Evolutionary conservation across 1,139 yeast genomes (phyloP), one percentile per base, ranked within the genome.

Genomic region (Citeromyces hawaiiensis): DNA sequence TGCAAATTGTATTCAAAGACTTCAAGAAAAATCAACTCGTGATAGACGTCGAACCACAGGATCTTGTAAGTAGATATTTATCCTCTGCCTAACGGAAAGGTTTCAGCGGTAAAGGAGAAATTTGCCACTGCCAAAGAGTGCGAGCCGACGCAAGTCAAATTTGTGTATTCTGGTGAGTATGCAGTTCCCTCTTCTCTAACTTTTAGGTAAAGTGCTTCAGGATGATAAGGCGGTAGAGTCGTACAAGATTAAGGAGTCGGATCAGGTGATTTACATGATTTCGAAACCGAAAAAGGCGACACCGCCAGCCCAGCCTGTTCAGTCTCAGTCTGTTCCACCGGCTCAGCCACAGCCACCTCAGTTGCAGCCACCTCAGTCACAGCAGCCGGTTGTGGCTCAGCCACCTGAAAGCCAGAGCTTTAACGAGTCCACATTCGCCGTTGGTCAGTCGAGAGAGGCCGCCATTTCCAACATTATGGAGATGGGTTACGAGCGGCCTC

Each of bases 401-500:
- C 70, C 40, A 54, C 9, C 43, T 42, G 52, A 43, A 47, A 51
- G 42, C 57, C 59, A 40, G 57, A 60, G 32, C 49, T 65, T 47
- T 55, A 62, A 45, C 49, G 59, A 57, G 18, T 66, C 74, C 7
- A 66, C 74, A 9, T 72, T 74, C 53, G 75, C 86, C 23, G 70
- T 71, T 39, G 93, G 93, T 13, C 55, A 63, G 36, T 78, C 72
- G 43, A 67, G 87, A 48, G 83, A 80, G 48, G 67, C 77, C 13
- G 79, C 83, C 17, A 74, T 91, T 44, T 72, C 68, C 47, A 82
- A 82, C 54, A 86, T 91, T 56, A 75, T 87, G 79, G 97, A 86
- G 52, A 87, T 91, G 97, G 98, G 98, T 11, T 93, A 86, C 57
- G 87, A 83, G 40, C 76, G 95, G 51, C 70, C 76, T 5, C 85